phyloP scores from a whole-genome alignment of 371 early-diverging fungal species.

The Mucor lusitanicus region DNA sequence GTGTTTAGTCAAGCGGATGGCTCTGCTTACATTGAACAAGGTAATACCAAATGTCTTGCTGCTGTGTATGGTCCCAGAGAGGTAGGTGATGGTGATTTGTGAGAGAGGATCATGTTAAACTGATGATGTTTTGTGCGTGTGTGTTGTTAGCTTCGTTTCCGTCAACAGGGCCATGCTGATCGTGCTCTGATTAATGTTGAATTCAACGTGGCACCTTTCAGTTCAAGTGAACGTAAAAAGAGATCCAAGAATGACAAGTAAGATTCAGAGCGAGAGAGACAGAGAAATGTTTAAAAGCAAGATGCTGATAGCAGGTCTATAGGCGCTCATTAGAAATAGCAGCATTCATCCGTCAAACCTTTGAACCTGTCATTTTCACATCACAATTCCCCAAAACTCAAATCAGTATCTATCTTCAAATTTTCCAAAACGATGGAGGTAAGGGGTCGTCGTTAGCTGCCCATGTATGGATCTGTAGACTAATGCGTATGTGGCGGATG shows the following conservation, averaged over 20 bases:
- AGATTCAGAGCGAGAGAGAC: not conserved
- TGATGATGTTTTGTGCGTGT: not conserved
- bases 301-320: not conserved
- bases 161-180: conserved; percentile 68
- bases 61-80: conserved; percentile 95
- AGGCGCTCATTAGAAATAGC: conserved; percentile 87
- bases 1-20: conserved; percentile 89
- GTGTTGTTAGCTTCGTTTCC: conserved; percentile 66
- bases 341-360: conserved; percentile 83
- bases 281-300: too few relatives aligned
- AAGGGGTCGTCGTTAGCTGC: not conserved
- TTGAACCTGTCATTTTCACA: conserved; percentile 86
- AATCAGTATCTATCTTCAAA: conserved; percentile 89
- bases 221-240: conserved; percentile 86
- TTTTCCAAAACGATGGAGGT: conserved; percentile 94
- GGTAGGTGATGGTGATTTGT: conserved; percentile 35
- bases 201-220: conserved; percentile 90
- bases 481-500: too few relatives aligned
- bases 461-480: too few relatives aligned
- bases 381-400: conserved; percentile 83
- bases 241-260: conserved; percentile 85
- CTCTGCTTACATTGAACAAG: conserved; percentile 93
- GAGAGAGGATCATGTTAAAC: not conserved
- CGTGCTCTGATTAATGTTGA: conserved; percentile 87
- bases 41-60: conserved; percentile 92